Conservation (phyloP, 192 early-diverging fungal genomes). For the Entomortierella parvispora region DNA sequence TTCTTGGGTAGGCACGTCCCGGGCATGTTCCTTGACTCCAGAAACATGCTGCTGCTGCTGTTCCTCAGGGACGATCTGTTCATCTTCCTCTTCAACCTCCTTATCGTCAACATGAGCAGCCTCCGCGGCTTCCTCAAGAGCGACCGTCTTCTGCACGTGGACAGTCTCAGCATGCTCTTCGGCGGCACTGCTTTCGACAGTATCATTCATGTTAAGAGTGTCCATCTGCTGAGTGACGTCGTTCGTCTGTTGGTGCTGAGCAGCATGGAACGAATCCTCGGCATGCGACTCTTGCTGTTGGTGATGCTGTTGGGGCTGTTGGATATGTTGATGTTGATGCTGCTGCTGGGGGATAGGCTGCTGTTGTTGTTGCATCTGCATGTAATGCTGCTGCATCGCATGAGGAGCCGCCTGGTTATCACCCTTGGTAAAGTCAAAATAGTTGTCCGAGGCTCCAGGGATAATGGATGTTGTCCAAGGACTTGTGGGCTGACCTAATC, state of each 20-base stretch:
- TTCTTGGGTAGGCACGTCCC: background rate
- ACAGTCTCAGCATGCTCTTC: background rate
- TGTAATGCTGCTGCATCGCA: conserved; percentile 24
- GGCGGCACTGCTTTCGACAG: background rate
- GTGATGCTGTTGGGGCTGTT: conserved; percentile 32
- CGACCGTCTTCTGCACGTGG: background rate
- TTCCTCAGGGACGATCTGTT: background rate
- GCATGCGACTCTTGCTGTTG: conserved; percentile 11
- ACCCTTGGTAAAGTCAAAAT: conserved; percentile 32
- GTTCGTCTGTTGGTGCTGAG: background rate
- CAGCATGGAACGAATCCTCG: background rate
- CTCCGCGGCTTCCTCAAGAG: background rate
- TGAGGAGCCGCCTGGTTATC: conserved; percentile 27
- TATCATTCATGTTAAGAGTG: conserved; percentile 1
- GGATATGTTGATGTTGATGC: conserved; percentile 32
- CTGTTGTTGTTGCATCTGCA: conserved; percentile 37
- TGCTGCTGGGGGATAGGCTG: conserved; percentile 44
- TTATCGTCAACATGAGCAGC: background rate
- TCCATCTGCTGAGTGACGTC: conserved; percentile 7
- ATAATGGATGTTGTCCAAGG: conserved; percentile 48
- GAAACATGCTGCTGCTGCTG: background rate
- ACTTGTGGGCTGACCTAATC: conserved; percentile 39
- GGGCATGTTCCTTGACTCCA: background rate
- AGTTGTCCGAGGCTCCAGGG: conserved; percentile 38
- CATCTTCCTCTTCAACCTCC: background rate